phyloP scores from a whole-genome alignment of 768 basidiomycete species.

The Chlorophyllum brunneum region DNA sequence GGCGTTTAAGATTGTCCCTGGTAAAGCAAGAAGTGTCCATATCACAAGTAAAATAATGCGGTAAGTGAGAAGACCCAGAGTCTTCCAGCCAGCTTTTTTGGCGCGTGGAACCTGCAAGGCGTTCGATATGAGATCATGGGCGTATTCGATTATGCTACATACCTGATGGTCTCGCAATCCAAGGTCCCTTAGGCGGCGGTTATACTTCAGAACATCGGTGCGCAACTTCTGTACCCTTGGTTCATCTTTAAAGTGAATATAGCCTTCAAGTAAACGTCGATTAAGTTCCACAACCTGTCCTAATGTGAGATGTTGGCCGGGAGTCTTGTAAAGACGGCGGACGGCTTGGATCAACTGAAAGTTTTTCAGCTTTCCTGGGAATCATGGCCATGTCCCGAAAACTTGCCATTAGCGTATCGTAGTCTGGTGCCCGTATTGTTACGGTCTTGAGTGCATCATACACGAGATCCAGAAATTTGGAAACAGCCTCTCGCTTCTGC shows the following conservation, averaged over 20 bases:
- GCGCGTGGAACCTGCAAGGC: conserved; percentile 76
- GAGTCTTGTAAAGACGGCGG: conserved; percentile 88
- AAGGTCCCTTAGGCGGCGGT: conserved; percentile 81
- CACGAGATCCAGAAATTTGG: conserved; percentile 83
- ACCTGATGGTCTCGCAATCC: conserved; percentile 95
- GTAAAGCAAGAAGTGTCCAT: conserved; percentile 84
- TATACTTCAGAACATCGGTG: conserved; percentile 82
- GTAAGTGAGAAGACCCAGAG: conserved; percentile 78
- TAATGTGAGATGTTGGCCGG: conserved; percentile 88
- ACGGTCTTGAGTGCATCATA: conserved; percentile 95
- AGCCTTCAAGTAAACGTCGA: conserved; percentile 89
- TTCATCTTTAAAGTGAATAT: conserved; percentile 89
- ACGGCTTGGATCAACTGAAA: conserved; percentile 92
- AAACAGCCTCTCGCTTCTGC: conserved; percentile 86
- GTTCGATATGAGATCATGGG: background rate
- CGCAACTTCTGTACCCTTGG: conserved; percentile 82
- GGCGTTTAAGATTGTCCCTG: conserved; percentile 86
- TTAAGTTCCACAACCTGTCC: conserved; percentile 96
- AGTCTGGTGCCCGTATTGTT: conserved; percentile 93
- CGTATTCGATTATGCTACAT: conserved; percentile 13
- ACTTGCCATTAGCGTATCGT: conserved; percentile 93
- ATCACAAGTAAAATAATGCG: conserved; percentile 70
- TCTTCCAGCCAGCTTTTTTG: conserved; percentile 83
- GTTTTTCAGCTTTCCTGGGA: conserved; percentile 7
- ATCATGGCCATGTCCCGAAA: background rate